Conservation (phyloP, 2,329 filamentous ascomycete genomes). For the Aspergillus awamori region DNA sequence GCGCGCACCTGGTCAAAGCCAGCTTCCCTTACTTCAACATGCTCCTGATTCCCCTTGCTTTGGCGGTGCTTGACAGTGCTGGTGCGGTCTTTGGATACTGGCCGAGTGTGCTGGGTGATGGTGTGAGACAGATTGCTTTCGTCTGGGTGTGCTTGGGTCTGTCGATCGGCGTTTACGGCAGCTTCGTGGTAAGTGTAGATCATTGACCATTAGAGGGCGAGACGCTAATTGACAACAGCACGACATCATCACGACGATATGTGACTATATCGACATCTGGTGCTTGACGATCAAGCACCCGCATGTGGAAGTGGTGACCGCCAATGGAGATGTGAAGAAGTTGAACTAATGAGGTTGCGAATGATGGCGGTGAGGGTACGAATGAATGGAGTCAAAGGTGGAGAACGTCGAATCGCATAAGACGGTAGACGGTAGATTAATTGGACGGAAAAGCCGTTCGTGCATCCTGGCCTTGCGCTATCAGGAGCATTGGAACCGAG, state of each 20-base stretch:
- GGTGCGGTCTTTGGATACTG: slow-evolving; percentile 70
- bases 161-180: slow-evolving; percentile 89
- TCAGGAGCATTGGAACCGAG: neutral
- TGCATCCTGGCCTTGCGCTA: neutral
- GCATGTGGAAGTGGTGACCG: slow-evolving; percentile 45
- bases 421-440: neutral
- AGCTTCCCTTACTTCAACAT: slow-evolving; percentile 91
- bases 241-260: slow-evolving; percentile 96
- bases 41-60: slow-evolving; percentile 73
- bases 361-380: neutral
- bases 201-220: neutral
- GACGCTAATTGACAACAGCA: slow-evolving; percentile 48
- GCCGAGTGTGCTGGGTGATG: slow-evolving; percentile 74
- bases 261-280: slow-evolving; percentile 98
- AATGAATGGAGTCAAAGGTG: neutral
- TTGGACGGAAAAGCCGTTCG: neutral
- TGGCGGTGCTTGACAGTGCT: slow-evolving; percentile 77
- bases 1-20: slow-evolving; percentile 84
- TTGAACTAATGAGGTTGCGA: slow-evolving; percentile 19
- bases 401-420: neutral
- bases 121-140: slow-evolving; percentile 86
- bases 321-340: slow-evolving; percentile 35
- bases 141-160: slow-evolving; percentile 85
- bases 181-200: slow-evolving; percentile 71
- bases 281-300: slow-evolving; percentile 95